Base-by-base conservation (phyloP, 306 rosid species). In the Cicer chorassanicum region DNA sequence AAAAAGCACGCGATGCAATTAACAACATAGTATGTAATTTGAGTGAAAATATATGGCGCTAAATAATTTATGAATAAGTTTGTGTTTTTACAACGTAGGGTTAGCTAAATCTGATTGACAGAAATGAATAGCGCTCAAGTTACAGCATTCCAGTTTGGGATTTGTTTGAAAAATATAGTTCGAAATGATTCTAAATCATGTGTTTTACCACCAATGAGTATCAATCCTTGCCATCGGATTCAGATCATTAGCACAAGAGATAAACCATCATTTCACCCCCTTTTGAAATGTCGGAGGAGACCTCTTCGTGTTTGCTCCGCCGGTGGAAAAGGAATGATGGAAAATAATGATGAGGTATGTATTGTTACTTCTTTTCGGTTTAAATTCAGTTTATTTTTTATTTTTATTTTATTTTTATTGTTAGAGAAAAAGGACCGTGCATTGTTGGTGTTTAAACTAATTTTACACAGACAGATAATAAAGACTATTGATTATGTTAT, bases 321-420 rank as follows among this genome's bases (percentile, higher is more conserved):
- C 9, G 84, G 88, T 63, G 89, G 81, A 73, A 75, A 80, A 49
- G 93, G 87, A 77, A 84, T 68, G 70, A 63, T 49, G 80, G 87
- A 49, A 68, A 80, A 56, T 81, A 72, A 34, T 50, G 78, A 77
- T 57, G 91, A 85, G 93, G 93, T 87, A 81, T 75, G 71, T 80
- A 29, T 63, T 72, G 72, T 66, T 34, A 40, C 24, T 73, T 83
- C 11, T 60, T 71, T 57, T 45, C 13, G 5, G 34, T 14, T 78
- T 40, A 11, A 53, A 12, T 48, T 62, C 63, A 19, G 7, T 51
- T 36, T 50, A 11, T 44, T 39, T 46, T 70, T 19, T 59, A 46
- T 48, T 59, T 51, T 36, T 50, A 11, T 44, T 39, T 46, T 70
- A 13, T 39, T 46, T 70, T 19, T 59, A 46, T 48, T 59, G 13